Evolutionary conservation across 805 yeast species (phyloP).

Genomic region (Ogataea dorogensis): DNA sequence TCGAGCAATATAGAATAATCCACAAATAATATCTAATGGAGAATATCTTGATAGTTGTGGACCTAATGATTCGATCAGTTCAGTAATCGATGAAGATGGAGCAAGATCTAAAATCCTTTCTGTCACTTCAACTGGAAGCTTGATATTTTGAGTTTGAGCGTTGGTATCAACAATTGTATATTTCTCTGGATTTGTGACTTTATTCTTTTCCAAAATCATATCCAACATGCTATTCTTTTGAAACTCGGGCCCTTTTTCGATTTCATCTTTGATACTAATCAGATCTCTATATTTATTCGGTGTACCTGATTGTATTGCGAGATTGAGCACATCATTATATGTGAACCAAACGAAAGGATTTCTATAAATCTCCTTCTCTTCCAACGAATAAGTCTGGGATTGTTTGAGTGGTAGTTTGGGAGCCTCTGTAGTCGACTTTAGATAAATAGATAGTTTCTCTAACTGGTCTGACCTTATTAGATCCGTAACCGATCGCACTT

Average conservation of each 20-base stretch:
- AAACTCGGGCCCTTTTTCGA: constrained; percentile 7
- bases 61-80: constrained; percentile 4
- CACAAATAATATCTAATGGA: constrained; percentile 7
- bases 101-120: background rate
- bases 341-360: constrained; percentile 18
- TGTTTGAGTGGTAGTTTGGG: constrained; percentile 11
- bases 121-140: constrained; percentile 8
- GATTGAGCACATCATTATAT: constrained; percentile 17
- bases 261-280: constrained; percentile 20
- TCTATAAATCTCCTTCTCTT: constrained; percentile 16
- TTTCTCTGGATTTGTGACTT: constrained; percentile 1
- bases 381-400: constrained; percentile 9
- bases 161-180: background rate
- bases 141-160: background rate
- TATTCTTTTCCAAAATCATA: constrained; percentile 11
- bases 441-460: constrained; percentile 1
- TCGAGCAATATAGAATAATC: constrained; percentile 3
- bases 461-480: constrained; percentile 2
- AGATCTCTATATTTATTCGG: constrained; percentile 19
- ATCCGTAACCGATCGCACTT: background rate
- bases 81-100: background rate
- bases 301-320: constrained; percentile 12
- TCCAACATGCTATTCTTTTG: constrained; percentile 14
- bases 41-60: constrained; percentile 9
- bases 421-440: background rate